Percentiles rank a stretch among this genome's conserved stretches.
Conservation (phyloP, 1,284 basidiomycete species). For the Ganoderma lucidum region DNA sequence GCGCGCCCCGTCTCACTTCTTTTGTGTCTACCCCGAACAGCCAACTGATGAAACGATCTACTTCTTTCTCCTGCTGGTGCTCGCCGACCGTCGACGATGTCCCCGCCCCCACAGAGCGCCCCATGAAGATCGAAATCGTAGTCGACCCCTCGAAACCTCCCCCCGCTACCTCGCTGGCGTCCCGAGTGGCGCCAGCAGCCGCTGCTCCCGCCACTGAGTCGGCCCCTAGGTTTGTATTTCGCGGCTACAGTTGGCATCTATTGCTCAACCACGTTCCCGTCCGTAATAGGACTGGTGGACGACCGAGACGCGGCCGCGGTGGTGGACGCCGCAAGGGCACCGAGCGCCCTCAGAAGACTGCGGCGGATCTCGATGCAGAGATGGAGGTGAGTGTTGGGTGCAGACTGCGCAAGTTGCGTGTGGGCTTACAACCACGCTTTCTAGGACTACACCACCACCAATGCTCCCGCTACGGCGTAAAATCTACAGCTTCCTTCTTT, state of each 20-base stretch:
- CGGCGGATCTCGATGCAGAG: constrained; percentile 81
- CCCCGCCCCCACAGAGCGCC: constrained; percentile 73
- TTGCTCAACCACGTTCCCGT: constrained; percentile 25
- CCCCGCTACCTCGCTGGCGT: constrained; percentile 66
- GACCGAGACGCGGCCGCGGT: constrained; percentile 56
- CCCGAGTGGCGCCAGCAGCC: constrained; percentile 73
- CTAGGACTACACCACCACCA: constrained; percentile 77
- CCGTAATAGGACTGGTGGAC: constrained; percentile 45
- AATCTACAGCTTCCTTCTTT: not conserved
- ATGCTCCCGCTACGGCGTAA: constrained; percentile 41
- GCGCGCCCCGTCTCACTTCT: constrained; percentile 49
- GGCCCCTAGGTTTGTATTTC: constrained; percentile 54
- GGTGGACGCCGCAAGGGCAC: constrained; percentile 69
- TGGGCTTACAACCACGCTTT: not conserved
- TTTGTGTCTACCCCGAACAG: constrained; percentile 58
- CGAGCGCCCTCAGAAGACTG: constrained; percentile 73
- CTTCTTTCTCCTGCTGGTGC: constrained; percentile 34
- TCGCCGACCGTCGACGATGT: constrained; percentile 31
- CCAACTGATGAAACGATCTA: constrained; percentile 63
- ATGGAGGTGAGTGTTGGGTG: constrained; percentile 71
- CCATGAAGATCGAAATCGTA: constrained; percentile 98
- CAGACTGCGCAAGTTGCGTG: not conserved
- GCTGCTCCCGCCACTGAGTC: constrained; percentile 46
- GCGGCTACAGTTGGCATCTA: too few relatives aligned
- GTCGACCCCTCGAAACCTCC: constrained; percentile 86